These are phyloP conservation scores for Leccinellum luteum DNA, from an alignment of 768 basidiomycete species.

Conservation along the genomic window DNA sequence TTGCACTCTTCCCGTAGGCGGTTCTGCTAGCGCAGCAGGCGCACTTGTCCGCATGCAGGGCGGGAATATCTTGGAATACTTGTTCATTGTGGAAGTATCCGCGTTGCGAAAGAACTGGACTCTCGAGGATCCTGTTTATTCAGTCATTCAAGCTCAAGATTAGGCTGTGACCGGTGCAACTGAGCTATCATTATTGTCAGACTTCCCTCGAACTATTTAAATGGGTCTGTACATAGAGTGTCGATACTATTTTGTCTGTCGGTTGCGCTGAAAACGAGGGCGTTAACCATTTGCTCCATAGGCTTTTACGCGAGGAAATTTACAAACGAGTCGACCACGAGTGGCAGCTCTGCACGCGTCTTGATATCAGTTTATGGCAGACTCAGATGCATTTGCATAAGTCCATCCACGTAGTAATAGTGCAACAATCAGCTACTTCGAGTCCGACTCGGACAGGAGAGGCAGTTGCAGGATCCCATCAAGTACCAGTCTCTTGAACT, in stretches of 20 bases:
- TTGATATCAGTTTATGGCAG: neutral
- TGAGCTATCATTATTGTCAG: constrained; percentile 21
- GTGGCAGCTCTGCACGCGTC: neutral
- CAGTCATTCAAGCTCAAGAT: constrained; percentile 86
- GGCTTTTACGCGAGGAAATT: neutral
- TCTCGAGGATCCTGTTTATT: constrained; percentile 72
- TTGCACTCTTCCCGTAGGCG: constrained; percentile 49
- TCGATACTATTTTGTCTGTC: neutral
- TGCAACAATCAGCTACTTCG: too few species aligned
- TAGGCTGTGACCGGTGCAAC: constrained; percentile 4
- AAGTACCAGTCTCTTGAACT: too few species aligned
- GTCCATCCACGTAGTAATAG: too few species aligned
- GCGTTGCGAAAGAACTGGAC: constrained; percentile 80
- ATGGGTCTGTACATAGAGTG: constrained; percentile 1
- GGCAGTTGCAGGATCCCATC: too few species aligned
- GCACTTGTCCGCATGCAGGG: constrained; percentile 81
- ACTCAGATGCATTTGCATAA: neutral
- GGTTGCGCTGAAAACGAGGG: neutral
- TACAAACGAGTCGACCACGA: too few species aligned
- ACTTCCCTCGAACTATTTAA: constrained; percentile 2
- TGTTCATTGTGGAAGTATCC: constrained; percentile 87
- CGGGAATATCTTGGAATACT: constrained; percentile 84
- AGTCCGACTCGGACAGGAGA: too few species aligned
- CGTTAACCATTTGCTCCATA: neutral
- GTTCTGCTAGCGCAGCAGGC: constrained; percentile 91